These are phyloP conservation scores for Gymnopilus junonius DNA, from an alignment of 768 basidiomycete genomes.

Conservation along the genomic window DNA sequence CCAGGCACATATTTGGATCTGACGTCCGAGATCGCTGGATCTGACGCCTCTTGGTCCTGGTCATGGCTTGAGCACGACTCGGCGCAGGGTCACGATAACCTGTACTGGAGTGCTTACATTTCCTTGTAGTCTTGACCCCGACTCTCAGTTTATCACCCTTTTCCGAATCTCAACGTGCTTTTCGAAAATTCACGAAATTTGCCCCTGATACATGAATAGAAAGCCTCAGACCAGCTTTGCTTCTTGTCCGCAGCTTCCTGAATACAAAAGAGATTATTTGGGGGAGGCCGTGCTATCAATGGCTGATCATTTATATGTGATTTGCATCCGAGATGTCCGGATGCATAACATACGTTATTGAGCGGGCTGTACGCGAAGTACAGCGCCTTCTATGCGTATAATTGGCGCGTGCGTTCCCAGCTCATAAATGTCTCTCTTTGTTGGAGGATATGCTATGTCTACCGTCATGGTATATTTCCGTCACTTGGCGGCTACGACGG, in stretches of 20 bases:
- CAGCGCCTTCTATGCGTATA: neutral
- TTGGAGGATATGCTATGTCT: neutral
- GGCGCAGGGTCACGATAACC: neutral
- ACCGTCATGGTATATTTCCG: neutral
- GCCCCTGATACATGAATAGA: no score
- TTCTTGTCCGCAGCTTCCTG: neutral
- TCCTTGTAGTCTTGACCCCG: neutral
- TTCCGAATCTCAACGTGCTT: no score
- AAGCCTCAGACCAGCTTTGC: neutral
- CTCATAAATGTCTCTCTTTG: neutral
- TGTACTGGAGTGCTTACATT: neutral
- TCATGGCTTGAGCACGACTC: neutral
- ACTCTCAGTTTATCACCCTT: neutral
- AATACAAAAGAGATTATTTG: neutral
- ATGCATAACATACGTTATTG: neutral
- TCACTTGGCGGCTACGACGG: neutral
- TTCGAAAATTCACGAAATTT: no score
- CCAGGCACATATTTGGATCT: no score
- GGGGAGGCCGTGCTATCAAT: neutral
- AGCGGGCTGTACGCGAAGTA: neutral
- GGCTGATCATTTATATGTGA: neutral
- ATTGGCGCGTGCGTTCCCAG: neutral
- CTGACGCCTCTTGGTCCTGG: no score
- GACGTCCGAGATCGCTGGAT: no score
- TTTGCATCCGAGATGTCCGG: neutral